These are phyloP conservation scores for Tolypocladium guangdongense DNA, from an alignment of 2,329 filamentous ascomycete species.

Conservation along the genomic window DNA sequence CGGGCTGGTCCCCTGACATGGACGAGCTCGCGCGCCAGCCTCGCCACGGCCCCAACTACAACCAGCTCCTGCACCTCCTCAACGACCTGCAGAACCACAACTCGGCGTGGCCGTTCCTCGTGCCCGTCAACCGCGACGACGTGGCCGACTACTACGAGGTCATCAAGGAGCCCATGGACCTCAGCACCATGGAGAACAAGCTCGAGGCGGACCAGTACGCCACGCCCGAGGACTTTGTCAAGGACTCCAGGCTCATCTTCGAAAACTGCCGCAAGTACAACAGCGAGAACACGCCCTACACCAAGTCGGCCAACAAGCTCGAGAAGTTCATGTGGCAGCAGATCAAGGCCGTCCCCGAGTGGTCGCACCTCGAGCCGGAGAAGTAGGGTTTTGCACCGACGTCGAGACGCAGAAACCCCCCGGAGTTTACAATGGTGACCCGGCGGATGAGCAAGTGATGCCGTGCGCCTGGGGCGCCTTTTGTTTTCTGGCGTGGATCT, in stretches of 20 bases:
- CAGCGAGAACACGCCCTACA: slow-evolving; percentile 87
- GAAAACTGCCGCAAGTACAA: slow-evolving; percentile 96
- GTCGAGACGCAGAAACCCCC: slow-evolving; percentile 1
- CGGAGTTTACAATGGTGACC: not conserved
- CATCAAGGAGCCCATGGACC: slow-evolving; percentile 95
- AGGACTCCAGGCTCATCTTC: slow-evolving; percentile 80
- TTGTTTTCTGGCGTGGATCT: not conserved
- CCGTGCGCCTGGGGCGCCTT: not conserved
- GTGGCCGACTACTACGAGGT: slow-evolving; percentile 99
- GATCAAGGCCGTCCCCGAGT: slow-evolving; percentile 86
- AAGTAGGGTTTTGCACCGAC: slow-evolving; percentile 18
- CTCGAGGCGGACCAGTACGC: slow-evolving; percentile 88
- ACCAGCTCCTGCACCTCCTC: slow-evolving; percentile 81
- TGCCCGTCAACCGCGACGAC: slow-evolving; percentile 89
- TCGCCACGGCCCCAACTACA: slow-evolving; percentile 92
- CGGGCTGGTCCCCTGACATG: slow-evolving; percentile 96
- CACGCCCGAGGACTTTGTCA: slow-evolving; percentile 84
- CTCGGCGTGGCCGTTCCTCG: slow-evolving; percentile 87
- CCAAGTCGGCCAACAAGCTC: slow-evolving; percentile 87
- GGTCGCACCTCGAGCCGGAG: slow-evolving; percentile 55
- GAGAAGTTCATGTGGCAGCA: slow-evolving; percentile 94
- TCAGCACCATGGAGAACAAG: slow-evolving; percentile 90
- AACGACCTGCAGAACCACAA: slow-evolving; percentile 93
- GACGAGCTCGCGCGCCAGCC: slow-evolving; percentile 91
- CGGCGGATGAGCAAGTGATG: not conserved